These are phyloP conservation scores for Phyllosticta citriasiana DNA, from an alignment of 2,329 filamentous ascomycete genomes.

Conservation along the genomic window DNA sequence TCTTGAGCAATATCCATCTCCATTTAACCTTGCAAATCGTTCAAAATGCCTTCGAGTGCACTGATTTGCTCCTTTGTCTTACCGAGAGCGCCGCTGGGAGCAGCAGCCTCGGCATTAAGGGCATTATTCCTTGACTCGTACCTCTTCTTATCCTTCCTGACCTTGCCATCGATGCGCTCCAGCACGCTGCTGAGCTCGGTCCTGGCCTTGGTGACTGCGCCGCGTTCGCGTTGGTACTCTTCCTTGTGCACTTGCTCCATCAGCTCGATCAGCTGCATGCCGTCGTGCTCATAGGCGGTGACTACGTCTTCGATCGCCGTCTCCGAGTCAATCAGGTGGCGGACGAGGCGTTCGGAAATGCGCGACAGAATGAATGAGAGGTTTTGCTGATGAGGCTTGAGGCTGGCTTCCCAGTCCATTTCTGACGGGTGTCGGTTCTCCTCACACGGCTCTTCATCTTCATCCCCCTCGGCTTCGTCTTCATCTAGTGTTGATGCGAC, in stretches of 20 bases:
- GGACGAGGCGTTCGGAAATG: constrained; percentile 34
- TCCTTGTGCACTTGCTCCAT: constrained; percentile 32
- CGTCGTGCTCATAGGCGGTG: constrained; percentile 34
- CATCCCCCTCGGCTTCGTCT: not conserved
- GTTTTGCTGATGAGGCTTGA: constrained; percentile 30
- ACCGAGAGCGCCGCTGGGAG: not conserved
- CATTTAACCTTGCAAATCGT: not conserved
- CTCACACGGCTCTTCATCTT: not conserved
- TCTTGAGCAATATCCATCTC: not conserved
- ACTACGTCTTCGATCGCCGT: constrained; percentile 34
- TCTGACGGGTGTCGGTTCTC: constrained; percentile 18
- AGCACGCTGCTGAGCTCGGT: not conserved
- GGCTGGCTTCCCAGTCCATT: constrained; percentile 28
- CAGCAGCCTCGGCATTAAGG: not conserved
- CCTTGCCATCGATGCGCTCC: not conserved
- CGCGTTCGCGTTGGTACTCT: not conserved
- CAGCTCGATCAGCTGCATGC: constrained; percentile 32
- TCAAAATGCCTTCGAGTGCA: not conserved
- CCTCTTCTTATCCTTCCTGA: not conserved
- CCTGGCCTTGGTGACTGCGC: not conserved
- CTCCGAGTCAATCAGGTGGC: constrained; percentile 38
- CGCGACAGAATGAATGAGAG: constrained; percentile 29
- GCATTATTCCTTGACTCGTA: not conserved
- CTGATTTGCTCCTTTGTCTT: not conserved
- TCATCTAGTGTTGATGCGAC: not conserved